Evolutionary conservation across 2,329 filamentous ascomycete species (phyloP).

Genomic region (Macrophomina phaseolina): DNA sequence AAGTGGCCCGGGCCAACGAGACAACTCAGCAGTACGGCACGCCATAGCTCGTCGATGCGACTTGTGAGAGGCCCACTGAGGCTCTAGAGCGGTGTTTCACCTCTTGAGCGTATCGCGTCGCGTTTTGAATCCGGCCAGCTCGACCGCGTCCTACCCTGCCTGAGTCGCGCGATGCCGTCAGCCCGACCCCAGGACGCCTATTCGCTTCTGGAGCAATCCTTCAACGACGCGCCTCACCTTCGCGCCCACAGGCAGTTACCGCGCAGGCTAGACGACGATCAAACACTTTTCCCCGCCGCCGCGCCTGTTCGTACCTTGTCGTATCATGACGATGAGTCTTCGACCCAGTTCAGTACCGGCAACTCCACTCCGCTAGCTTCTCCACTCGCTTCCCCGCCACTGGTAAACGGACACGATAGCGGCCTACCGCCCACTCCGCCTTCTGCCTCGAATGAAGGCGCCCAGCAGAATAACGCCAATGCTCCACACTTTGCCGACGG

Average conservation of each 20-base stretch:
- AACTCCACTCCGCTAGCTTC: slow-evolving; percentile 37
- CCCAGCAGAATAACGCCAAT: slow-evolving; percentile 34
- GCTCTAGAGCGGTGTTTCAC: slow-evolving; percentile 15
- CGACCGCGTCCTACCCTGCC: slow-evolving; percentile 9
- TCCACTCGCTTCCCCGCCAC: slow-evolving; percentile 29
- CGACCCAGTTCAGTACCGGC: slow-evolving; percentile 34
- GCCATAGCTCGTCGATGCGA: slow-evolving; percentile 11
- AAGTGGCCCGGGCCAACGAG: slow-evolving; percentile 2
- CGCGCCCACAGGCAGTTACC: slow-evolving; percentile 38
- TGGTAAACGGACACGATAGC: slow-evolving; percentile 38
- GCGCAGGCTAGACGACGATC: slow-evolving; percentile 37
- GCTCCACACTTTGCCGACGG: slow-evolving; percentile 47
- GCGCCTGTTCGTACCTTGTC: slow-evolving; percentile 34
- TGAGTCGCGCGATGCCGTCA: slow-evolving; percentile 21
- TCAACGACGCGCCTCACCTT: slow-evolving; percentile 35
- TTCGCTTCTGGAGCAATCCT: slow-evolving; percentile 41
- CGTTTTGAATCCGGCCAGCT: slow-evolving; percentile 17
- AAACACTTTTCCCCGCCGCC: slow-evolving; percentile 34
- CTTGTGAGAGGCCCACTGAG: slow-evolving; percentile 12
- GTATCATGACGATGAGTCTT: slow-evolving; percentile 37
- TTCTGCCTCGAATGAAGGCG: slow-evolving; percentile 43
- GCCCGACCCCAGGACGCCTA: slow-evolving; percentile 34
- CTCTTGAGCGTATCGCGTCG: slow-evolving; percentile 11
- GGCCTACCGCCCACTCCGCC: slow-evolving; percentile 55
- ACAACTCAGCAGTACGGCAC: slow-evolving; percentile 21